Conservation (phyloP, 192 early-diverging fungal genomes). For the Paraglomus occultum region DNA sequence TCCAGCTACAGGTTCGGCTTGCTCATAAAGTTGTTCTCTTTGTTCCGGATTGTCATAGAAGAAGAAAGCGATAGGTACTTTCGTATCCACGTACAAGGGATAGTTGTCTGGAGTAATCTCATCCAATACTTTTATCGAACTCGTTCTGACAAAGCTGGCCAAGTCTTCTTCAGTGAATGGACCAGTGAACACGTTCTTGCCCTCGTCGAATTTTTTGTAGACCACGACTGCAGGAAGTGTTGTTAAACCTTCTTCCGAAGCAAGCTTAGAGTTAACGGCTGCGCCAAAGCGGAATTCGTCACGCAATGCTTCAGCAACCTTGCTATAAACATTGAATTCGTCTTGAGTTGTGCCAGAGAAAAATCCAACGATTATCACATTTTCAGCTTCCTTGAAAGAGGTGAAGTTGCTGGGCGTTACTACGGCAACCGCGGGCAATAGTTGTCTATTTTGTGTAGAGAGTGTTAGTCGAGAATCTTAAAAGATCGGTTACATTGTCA, state of each 20-base stretch:
- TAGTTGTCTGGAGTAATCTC: constrained; percentile 93
- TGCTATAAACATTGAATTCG: constrained; percentile 64
- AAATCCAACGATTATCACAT: constrained; percentile 88
- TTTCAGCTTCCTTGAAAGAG: constrained; percentile 79
- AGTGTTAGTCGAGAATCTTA: constrained; percentile 5
- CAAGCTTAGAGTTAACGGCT: constrained; percentile 58
- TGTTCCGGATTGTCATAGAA: constrained; percentile 74
- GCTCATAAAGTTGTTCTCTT: constrained; percentile 51
- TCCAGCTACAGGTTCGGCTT: constrained; percentile 75
- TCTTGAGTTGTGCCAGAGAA: constrained; percentile 59
- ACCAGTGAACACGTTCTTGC: constrained; percentile 67
- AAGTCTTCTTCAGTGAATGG: constrained; percentile 56
- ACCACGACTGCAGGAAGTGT: constrained; percentile 69
- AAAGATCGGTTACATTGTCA: neutral
- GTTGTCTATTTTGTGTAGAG: constrained; percentile 52
- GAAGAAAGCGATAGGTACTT: constrained; percentile 87
- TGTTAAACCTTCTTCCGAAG: constrained; percentile 53
- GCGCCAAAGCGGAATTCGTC: constrained; percentile 86
- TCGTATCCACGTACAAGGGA: constrained; percentile 77
- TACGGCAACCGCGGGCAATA: constrained; percentile 75
- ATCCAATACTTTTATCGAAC: constrained; percentile 84
- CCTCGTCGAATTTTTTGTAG: constrained; percentile 92
- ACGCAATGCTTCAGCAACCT: constrained; percentile 76
- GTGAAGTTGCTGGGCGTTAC: constrained; percentile 68
- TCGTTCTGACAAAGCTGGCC: constrained; percentile 68